These are phyloP conservation scores for Plasmodium billcollinsi DNA, from an alignment of 169 alveolate species.

Conservation along the genomic window DNA sequence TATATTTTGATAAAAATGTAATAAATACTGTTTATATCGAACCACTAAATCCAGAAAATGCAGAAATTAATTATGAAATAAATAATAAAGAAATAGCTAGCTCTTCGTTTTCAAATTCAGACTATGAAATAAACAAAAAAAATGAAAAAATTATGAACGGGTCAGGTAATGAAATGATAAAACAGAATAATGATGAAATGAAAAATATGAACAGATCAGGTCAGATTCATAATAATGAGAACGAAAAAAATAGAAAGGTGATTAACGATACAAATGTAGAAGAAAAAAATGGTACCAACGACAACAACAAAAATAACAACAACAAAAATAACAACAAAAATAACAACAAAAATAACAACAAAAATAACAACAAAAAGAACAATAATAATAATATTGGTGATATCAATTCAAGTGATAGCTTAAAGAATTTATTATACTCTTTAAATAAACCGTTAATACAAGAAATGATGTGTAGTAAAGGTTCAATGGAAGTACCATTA, in stretches of 20 bases:
- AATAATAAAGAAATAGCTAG: neutral
- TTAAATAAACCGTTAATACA: conserved; percentile 28
- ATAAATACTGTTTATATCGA: conserved; percentile 53
- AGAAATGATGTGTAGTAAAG: conserved; percentile 22
- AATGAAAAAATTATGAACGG: neutral
- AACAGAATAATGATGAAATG: too few species aligned
- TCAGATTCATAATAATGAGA: too few species aligned
- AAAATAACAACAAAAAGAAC: neutral
- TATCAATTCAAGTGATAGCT: neutral
- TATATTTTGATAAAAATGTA: conserved; percentile 25
- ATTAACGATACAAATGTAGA: neutral
- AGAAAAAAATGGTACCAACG: neutral
- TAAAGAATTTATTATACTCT: conserved; percentile 12
- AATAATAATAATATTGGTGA: neutral
- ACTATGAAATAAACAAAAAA: neutral
- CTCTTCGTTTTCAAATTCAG: neutral
- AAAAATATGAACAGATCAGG: too few species aligned
- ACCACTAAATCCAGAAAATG: conserved; percentile 38
- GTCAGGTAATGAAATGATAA: neutral
- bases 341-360: neutral
- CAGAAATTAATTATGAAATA: conserved; percentile 43
- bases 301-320: too few species aligned
- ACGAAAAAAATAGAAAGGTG: neutral
- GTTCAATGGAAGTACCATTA: conserved; percentile 37
- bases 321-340: neutral